phyloP scores from a whole-genome alignment of 2,329 filamentous ascomycete species.

The Teratosphaeria pseudoeucalypti region DNA sequence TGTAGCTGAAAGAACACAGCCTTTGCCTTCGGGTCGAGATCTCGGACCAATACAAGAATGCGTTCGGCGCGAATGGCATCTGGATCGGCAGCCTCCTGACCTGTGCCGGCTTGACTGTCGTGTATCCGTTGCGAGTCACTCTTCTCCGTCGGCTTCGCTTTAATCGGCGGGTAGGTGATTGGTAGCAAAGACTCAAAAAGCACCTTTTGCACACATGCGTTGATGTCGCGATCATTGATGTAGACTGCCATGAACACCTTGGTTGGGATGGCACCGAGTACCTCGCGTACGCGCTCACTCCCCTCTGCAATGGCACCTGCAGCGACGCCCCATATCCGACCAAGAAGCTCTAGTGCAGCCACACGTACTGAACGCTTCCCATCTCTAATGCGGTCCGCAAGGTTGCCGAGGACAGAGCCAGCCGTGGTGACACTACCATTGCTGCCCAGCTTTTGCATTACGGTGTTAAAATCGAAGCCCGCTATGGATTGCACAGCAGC shows the following conservation, averaged over 20 bases:
- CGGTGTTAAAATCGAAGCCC: conserved; percentile 66
- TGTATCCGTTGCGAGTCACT: conserved; percentile 51
- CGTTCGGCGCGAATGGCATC: conserved; percentile 75
- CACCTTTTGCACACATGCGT: conserved; percentile 71
- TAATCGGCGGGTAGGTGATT: conserved; percentile 69
- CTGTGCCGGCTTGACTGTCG: conserved; percentile 42
- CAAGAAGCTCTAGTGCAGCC: conserved; percentile 76
- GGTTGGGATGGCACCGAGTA: conserved; percentile 74
- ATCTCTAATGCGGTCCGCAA: conserved; percentile 84
- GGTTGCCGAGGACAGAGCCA: conserved; percentile 67
- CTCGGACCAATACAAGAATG: conserved; percentile 69
- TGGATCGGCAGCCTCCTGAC: conserved; percentile 43
- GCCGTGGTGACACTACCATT: conserved; percentile 64
- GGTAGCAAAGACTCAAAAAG: conserved; percentile 84
- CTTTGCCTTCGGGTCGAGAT: conserved; percentile 61
- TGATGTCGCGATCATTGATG: conserved; percentile 78
- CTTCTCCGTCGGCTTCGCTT: conserved; percentile 36
- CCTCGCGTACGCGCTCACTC: conserved; percentile 61
- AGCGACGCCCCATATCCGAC: conserved; percentile 87
- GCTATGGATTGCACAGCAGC: conserved; percentile 80
- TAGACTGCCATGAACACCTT: conserved; percentile 82
- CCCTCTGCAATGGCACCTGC: conserved; percentile 75
- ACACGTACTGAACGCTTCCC: conserved; percentile 69
- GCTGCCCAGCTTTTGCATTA: conserved; percentile 70
- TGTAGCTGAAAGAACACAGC: conserved; percentile 84